Conservation (phyloP, 2,329 filamentous ascomycete genomes). For the Penicillium freii region DNA sequence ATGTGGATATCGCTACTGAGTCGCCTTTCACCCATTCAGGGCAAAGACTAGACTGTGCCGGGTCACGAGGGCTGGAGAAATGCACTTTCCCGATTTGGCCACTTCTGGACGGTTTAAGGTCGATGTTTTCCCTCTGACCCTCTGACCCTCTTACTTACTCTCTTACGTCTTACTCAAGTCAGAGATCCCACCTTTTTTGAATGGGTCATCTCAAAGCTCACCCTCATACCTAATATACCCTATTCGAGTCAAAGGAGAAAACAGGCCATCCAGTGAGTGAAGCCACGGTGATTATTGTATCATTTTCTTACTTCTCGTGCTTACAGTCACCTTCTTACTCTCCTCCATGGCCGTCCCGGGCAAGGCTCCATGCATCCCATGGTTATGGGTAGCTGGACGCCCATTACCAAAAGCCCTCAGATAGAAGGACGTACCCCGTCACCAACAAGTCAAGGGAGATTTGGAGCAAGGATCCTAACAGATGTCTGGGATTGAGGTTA, state of each 20-base stretch:
- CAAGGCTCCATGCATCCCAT: not conserved
- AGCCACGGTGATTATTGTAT: not conserved
- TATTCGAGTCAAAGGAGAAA: not conserved
- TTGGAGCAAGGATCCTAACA: too few species aligned
- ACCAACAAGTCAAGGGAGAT: too few species aligned
- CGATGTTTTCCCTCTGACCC: too few species aligned
- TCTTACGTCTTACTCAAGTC: too few species aligned
- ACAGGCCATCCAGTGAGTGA: not conserved
- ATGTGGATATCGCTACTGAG: too few species aligned
- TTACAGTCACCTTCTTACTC: not conserved
- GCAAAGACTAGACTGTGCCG: too few species aligned
- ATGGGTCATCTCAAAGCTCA: not conserved
- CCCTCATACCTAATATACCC: not conserved
- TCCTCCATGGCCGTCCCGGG: not conserved
- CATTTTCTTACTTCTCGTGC: not conserved
- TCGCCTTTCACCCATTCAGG: too few species aligned
- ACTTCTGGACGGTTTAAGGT: too few species aligned
- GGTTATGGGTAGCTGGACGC: not conserved
- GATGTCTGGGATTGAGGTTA: too few species aligned
- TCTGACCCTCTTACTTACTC: not conserved
- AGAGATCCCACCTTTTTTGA: not conserved
- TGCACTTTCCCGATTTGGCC: too few species aligned
- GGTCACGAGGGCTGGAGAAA: too few species aligned
- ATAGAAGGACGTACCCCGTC: not conserved
- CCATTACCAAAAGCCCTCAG: not conserved